These are phyloP conservation scores for Diutina ranongensis DNA, from an alignment of 1,139 yeast species.

Conservation along the genomic window DNA sequence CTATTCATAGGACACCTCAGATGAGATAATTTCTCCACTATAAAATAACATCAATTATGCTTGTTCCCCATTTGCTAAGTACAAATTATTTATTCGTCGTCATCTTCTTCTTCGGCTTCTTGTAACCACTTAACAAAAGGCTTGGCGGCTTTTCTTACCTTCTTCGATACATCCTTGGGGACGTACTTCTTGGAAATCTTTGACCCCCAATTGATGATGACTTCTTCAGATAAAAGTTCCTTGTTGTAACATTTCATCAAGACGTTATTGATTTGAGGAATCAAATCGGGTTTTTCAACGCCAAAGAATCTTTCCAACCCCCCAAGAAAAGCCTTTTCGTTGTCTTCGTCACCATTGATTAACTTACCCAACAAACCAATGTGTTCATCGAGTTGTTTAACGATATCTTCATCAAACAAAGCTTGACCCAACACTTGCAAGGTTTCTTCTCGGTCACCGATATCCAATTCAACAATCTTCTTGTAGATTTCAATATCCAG, in stretches of 20 bases:
- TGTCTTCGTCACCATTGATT: conserved; percentile 48
- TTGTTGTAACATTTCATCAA: conserved; percentile 71
- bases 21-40: no score
- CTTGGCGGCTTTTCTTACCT: conserved; percentile 92
- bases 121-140: conserved; percentile 92
- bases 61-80: no score
- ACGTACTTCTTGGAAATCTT: conserved; percentile 90
- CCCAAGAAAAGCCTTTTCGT: conserved; percentile 84
- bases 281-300: conserved; percentile 63
- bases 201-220: conserved; percentile 74
- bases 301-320: conserved; percentile 94
- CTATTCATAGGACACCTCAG: no score
- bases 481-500: conserved; percentile 85
- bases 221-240: conserved; percentile 79
- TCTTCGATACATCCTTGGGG: conserved; percentile 82
- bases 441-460: conserved; percentile 62
- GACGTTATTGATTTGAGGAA: conserved; percentile 68
- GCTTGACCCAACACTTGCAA: conserved; percentile 89
- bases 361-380: conserved; percentile 74
- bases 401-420: conserved; percentile 70
- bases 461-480: conserved; percentile 72
- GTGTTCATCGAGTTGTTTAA: conserved; percentile 64
- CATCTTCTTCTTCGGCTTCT: conserved; percentile 69
- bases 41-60: no score
- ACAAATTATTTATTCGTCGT: conserved; percentile 25